Evolutionary conservation across 768 basidiomycete species (phyloP).

Genomic region (Candolleomyces eurysporus): DNA sequence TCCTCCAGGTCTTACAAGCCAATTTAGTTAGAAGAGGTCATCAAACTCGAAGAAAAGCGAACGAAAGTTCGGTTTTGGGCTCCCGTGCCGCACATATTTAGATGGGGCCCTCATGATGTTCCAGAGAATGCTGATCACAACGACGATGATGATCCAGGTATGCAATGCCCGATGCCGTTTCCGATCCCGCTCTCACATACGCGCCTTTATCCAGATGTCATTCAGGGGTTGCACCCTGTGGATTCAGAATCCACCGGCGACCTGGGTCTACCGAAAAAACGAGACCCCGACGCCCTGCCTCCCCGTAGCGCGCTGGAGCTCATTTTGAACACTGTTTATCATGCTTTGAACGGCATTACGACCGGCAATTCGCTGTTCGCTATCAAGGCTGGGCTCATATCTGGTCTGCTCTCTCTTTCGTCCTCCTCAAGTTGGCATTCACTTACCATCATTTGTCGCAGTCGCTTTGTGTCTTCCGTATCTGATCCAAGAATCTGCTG

Average conservation of each 20-base stretch:
- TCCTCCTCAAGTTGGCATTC: no score
- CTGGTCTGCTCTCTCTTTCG: conserved; percentile 17
- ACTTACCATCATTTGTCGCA: conserved; percentile 25
- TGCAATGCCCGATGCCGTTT: background rate
- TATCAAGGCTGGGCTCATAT: conserved; percentile 66
- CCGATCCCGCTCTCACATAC: background rate
- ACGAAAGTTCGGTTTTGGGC: conserved; percentile 52
- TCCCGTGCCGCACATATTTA: conserved; percentile 42
- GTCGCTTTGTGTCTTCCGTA: conserved; percentile 56
- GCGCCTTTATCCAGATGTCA: conserved; percentile 29
- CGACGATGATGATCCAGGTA: conserved; percentile 75
- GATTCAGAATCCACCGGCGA: conserved; percentile 32
- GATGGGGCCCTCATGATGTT: conserved; percentile 45
- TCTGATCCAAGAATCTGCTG: conserved; percentile 52
- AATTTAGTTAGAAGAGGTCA: conserved; percentile 57
- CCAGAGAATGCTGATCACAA: conserved; percentile 41
- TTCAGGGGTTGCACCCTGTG: conserved; percentile 52
- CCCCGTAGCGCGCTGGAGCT: conserved; percentile 59
- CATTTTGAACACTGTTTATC: conserved; percentile 45
- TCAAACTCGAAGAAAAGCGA: conserved; percentile 51
- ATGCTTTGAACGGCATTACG: conserved; percentile 35
- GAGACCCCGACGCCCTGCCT: conserved; percentile 76
- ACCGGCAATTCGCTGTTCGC: conserved; percentile 67
- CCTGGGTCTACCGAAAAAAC: conserved; percentile 51
- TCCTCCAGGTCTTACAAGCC: background rate